Conservation (phyloP, 768 basidiomycete species). For the Strobilomyces dryophilus region DNA sequence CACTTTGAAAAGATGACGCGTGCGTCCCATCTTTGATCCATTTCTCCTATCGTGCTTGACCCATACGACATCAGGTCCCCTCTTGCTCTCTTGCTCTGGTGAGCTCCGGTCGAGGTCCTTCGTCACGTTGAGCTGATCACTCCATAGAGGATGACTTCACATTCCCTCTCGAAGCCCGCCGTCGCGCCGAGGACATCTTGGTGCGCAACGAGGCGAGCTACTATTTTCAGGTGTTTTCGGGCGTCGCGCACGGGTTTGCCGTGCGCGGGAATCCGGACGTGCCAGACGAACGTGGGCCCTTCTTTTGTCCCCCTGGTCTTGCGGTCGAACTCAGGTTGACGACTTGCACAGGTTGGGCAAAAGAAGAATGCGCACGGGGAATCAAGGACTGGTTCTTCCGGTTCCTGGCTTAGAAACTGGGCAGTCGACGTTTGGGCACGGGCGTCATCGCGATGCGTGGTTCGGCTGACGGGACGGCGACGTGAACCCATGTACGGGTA, state of each 20-base stretch:
- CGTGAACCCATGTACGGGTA: no score
- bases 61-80: constrained; percentile 8
- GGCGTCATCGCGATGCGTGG: no score
- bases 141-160: constrained; percentile 44
- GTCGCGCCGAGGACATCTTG: constrained; percentile 53
- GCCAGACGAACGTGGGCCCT: constrained; percentile 17
- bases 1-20: constrained; percentile 47
- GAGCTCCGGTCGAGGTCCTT: neutral
- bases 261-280: constrained; percentile 13
- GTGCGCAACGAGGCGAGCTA: constrained; percentile 45
- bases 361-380: constrained; percentile 16
- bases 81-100: constrained; percentile 24
- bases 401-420: constrained; percentile 22
- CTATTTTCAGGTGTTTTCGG: constrained; percentile 52
- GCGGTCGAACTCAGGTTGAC: neutral
- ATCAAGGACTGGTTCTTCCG: constrained; percentile 46
- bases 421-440: no score
- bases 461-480: no score
- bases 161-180: constrained; percentile 46
- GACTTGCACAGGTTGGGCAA: constrained; percentile 44
- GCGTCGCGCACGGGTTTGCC: constrained; percentile 29
- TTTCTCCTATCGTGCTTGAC: neutral
- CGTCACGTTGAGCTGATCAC: no score
- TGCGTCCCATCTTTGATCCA: constrained; percentile 22
- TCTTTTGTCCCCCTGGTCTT: neutral